Percentiles rank a stretch among this genome's conserved stretches.
phyloP scores from a whole-genome alignment of 2,329 filamentous ascomycete species.

The Colletotrichum tabaci region DNA sequence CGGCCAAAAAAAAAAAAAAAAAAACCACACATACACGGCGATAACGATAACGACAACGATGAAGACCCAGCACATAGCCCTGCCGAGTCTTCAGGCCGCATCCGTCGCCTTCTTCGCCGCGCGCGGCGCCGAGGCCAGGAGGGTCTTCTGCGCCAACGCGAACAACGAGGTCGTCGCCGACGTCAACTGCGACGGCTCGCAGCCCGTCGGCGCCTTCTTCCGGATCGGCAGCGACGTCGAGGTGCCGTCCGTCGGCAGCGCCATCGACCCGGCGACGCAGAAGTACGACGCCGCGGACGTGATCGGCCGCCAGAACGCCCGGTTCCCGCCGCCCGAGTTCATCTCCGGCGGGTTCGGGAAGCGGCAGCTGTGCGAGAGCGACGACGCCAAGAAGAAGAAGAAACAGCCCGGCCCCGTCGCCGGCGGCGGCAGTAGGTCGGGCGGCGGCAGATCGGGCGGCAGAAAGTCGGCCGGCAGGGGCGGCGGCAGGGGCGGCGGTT shows the following conservation, averaged over 20 bases:
- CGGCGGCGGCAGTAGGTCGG: neutral
- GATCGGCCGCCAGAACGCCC: constrained; percentile 1
- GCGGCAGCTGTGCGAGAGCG: neutral
- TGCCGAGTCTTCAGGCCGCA: constrained; percentile 13
- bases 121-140: constrained; percentile 9
- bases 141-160: constrained; percentile 11
- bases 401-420: no score
- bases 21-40: no score
- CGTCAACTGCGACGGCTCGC: constrained; percentile 3
- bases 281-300: neutral
- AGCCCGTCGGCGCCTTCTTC: neutral
- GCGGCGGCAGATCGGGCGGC: no score
- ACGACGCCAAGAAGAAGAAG: no score
- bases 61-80: constrained; percentile 11
- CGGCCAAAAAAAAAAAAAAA: no score
- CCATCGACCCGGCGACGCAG: neutral
- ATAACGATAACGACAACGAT: neutral
- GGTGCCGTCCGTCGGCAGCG: neutral
- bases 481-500: no score
- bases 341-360: neutral
- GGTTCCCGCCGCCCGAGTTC: neutral
- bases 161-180: constrained; percentile 15
- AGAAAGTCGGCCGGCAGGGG: no score
- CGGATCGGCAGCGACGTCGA: neutral
- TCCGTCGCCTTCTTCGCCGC: constrained; percentile 18